These are phyloP conservation scores for Striga hermonthica DNA, from an alignment of 305 asterid species.

Conservation along the genomic window DNA sequence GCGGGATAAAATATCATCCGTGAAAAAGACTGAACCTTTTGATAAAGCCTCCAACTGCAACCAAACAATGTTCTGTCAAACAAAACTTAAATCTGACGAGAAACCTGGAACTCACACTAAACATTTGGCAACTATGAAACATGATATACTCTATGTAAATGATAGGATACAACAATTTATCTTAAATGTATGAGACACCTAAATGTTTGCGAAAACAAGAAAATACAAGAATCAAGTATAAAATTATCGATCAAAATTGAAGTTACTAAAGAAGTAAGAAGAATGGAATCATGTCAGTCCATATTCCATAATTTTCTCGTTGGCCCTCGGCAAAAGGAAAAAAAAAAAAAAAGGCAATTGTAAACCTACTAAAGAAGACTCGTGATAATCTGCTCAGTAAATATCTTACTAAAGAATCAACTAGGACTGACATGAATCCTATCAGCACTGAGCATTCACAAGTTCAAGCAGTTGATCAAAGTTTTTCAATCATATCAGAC, in stretches of 20 bases:
- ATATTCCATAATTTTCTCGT: conserved; percentile 18
- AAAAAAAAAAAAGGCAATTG: background rate
- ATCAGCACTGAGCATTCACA: conserved; percentile 22
- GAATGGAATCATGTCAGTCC: conserved; percentile 21
- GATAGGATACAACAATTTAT: conserved; percentile 13
- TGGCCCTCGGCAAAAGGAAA: conserved; percentile 1
- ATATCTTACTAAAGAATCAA: conserved; percentile 6
- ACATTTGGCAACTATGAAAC: conserved; percentile 20
- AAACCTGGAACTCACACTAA: conserved; percentile 17
- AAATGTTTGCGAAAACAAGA: conserved; percentile 17
- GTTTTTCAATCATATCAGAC: conserved; percentile 25
- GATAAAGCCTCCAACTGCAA: conserved; percentile 64
- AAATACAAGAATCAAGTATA: conserved; percentile 8
- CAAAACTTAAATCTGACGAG: conserved; percentile 27
- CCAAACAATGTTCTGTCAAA: conserved; percentile 32
- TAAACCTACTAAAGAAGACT: conserved; percentile 11
- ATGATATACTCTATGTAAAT: conserved; percentile 23
- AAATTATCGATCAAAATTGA: conserved; percentile 8
- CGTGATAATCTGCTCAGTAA: conserved; percentile 10
- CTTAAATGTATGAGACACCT: background rate
- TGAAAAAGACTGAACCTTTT: conserved; percentile 54
- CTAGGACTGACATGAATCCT: conserved; percentile 26
- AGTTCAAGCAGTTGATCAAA: conserved; percentile 23
- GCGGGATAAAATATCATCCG: conserved; percentile 63
- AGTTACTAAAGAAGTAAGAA: background rate